Evolutionary conservation across 352 stramenopile genomes (phyloP), one percentile per base, ranked within the genome.

Genomic region (Phytopythium oedochilum): DNA sequence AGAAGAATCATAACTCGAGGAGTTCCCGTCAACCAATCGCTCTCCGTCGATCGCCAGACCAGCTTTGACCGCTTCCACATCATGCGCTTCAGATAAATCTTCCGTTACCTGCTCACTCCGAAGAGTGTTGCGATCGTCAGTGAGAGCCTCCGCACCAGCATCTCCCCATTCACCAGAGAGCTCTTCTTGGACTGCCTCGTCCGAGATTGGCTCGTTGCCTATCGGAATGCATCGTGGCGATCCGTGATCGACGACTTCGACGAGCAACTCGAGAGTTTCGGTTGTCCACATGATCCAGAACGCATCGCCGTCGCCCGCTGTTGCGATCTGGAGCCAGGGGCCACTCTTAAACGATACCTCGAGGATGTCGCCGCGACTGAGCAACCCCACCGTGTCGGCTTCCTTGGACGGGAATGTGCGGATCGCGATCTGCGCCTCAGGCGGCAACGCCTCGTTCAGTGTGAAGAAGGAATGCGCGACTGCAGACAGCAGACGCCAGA

Each of bases 241-340:
- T 0, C 46, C 59, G 14, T 82, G 63, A 12, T 61, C 55, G 4
- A 55, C 25, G 0, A 71, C 56, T 38, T 87, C 74, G 28, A 66
- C 68, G n/a, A 89, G 68, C 26, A 89, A 38, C 17, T 76, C 54
- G 51, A 75, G 56, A 15, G 63, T 61, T 42, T 75, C 76, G 17
- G 71, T 88, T 29, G 66, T 64, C 64, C 73, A 83, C 81, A 91
- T 91, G 51, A 89, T 88, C 81, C 81, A 89, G 44, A 64, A 66
- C 35, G 71, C 75, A 2, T 61, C 28, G 3, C 46, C 38, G 26
- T 31, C 36, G 48, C 42, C 56, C 34, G 29, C 34, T 23, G 57
- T 38, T n/a, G 49, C 47, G 55, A 89, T 65, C 44, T 77, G 67
- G 35, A 92, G 56, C 82, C 82, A 89, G 22, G 75, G 69, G 1